Evolutionary conservation across 805 yeast species (phyloP).

Genomic region (Lipomyces chichibuensis): DNA sequence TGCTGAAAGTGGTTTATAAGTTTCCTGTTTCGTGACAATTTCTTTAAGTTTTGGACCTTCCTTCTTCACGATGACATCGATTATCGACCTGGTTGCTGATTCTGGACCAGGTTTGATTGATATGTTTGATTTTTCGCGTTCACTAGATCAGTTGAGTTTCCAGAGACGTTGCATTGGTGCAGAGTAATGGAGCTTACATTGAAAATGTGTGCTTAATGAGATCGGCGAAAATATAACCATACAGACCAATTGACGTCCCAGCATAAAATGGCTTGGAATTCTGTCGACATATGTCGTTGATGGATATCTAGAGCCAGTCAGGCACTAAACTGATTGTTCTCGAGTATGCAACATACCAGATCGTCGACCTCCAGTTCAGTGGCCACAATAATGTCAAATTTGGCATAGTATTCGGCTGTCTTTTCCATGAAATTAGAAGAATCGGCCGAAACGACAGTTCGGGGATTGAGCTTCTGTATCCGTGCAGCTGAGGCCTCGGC

Average conservation of each 20-base stretch:
- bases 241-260: conserved; percentile 74
- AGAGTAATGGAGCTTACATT: conserved; percentile 32
- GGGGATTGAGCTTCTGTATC: conserved; percentile 74
- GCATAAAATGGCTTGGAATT: conserved; percentile 67
- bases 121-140: conserved; percentile 54
- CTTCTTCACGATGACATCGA: conserved; percentile 44
- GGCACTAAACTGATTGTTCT: neutral
- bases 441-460: conserved; percentile 61
- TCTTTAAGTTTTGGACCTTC: conserved; percentile 40
- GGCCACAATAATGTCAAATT: conserved; percentile 73
- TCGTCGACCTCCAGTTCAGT: conserved; percentile 59
- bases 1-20: conserved; percentile 35
- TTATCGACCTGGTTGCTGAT: conserved; percentile 50
- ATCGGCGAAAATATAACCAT: conserved; percentile 81
- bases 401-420: conserved; percentile 48
- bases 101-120: conserved; percentile 58
- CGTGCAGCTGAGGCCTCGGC: conserved; percentile 58
- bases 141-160: conserved; percentile 42
- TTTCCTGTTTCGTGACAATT: conserved; percentile 39
- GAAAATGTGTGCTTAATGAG: conserved; percentile 59
- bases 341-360: conserved; percentile 39
- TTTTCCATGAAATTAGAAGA: conserved; percentile 42
- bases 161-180: conserved; percentile 37
- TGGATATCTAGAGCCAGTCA: conserved; percentile 30
- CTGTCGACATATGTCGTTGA: conserved; percentile 62